phyloP scores from a whole-genome alignment of 129 eudicot species.

The Pittosporum tobira region DNA sequence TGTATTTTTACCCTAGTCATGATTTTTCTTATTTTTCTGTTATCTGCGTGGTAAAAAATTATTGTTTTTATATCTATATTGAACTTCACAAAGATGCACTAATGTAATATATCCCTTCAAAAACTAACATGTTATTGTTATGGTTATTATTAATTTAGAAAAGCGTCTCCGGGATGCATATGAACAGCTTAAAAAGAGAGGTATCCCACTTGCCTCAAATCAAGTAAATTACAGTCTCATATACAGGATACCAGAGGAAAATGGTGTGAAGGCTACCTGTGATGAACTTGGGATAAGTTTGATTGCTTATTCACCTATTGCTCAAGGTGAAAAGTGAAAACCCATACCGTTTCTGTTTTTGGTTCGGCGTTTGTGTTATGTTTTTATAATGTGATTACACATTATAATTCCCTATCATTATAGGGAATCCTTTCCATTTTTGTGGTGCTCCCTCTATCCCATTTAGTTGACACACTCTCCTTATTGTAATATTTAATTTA shows the following conservation, averaged over 20 bases:
- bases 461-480: too few relatives aligned
- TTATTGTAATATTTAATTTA: neutral
- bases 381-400: too few relatives aligned
- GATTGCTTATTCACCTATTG: slow-evolving; percentile 89
- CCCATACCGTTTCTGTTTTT: neutral
- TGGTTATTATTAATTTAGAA: slow-evolving; percentile 33
- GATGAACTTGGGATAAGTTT: slow-evolving; percentile 89
- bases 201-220: slow-evolving; percentile 92
- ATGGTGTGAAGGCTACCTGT: slow-evolving; percentile 90
- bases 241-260: slow-evolving; percentile 84
- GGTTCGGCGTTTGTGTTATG: neutral
- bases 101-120: neutral
- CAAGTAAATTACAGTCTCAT: slow-evolving; percentile 99
- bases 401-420: too few relatives aligned
- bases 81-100: neutral
- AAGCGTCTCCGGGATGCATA: slow-evolving; percentile 88
- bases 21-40: neutral
- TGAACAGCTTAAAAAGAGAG: slow-evolving; percentile 58
- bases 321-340: slow-evolving; percentile 74
- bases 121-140: neutral
- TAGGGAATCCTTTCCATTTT: too few relatives aligned
- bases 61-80: neutral
- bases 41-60: neutral
- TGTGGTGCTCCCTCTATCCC: too few relatives aligned
- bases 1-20: neutral